These are phyloP conservation scores for Juglanconis oblonga DNA, from an alignment of 2,329 filamentous ascomycete species.

Conservation along the genomic window DNA sequence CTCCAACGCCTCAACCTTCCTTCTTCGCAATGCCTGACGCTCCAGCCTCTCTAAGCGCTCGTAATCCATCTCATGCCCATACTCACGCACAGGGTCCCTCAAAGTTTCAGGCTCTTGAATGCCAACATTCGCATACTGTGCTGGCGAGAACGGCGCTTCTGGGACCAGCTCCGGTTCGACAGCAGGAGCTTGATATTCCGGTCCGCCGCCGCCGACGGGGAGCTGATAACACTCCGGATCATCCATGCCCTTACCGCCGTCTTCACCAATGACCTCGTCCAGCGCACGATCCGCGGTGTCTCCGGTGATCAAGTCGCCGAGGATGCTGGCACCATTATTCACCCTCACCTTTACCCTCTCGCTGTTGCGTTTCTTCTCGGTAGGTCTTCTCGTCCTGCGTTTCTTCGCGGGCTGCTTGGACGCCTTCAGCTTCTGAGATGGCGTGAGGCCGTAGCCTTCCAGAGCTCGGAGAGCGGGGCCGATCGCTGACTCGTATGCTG, in stretches of 20 bases:
- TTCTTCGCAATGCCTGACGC: slow-evolving; percentile 4
- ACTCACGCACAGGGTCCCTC: too few species aligned
- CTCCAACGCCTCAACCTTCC: slow-evolving; percentile 9
- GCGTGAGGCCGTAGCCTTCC: background rate
- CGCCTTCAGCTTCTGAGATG: background rate
- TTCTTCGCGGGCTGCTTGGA: background rate
- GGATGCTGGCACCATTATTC: background rate
- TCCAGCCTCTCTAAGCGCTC: background rate
- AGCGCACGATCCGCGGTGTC: background rate
- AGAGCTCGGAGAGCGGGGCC: slow-evolving; percentile 2
- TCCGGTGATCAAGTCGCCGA: background rate
- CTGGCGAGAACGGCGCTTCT: background rate
- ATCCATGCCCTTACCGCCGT: background rate
- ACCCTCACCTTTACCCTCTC: background rate
- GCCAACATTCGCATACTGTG: too few species aligned
- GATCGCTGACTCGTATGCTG: slow-evolving; percentile 3
- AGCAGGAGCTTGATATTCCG: background rate
- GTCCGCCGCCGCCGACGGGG: background rate
- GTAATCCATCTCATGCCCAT: background rate
- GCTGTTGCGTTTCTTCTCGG: background rate
- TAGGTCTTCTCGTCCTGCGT: background rate
- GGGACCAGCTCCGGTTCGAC: background rate
- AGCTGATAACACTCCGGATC: background rate
- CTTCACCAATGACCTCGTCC: background rate
- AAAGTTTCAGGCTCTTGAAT: too few species aligned